Evolutionary conservation across 495 filamentous ascomycete species (phyloP).

Genomic region (Collariella sp.): DNA sequence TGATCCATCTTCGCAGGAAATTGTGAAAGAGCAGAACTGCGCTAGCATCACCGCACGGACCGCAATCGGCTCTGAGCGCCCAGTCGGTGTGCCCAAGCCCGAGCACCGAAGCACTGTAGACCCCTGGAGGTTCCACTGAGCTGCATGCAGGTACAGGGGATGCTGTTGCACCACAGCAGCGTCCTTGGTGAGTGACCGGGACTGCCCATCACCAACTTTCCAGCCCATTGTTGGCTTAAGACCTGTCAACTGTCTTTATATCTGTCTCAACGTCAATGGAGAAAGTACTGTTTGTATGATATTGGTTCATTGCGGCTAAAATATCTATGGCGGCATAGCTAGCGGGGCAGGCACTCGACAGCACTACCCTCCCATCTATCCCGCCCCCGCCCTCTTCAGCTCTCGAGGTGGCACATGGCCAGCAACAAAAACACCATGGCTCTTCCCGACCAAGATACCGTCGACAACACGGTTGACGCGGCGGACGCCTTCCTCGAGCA

Average conservation of each 20-base stretch:
- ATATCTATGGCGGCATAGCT: too few relatives aligned
- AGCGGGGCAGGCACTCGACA: too few relatives aligned
- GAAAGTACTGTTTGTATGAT: too few relatives aligned
- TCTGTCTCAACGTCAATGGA: too few relatives aligned
- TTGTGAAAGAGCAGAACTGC: background rate
- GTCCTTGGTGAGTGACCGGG: too few relatives aligned
- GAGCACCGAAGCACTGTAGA: background rate
- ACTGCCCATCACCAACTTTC: background rate
- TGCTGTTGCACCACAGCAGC: background rate
- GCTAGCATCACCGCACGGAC: slow-evolving; percentile 3
- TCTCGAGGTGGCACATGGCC: background rate
- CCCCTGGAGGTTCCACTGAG: background rate
- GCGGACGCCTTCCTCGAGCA: slow-evolving; percentile 55
- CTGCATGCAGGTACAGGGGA: background rate
- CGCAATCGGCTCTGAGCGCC: background rate
- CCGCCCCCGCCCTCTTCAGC: background rate
- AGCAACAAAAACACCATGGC: background rate
- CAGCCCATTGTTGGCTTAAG: background rate
- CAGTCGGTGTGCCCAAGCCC: background rate
- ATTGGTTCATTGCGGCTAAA: too few relatives aligned
- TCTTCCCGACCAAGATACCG: background rate
- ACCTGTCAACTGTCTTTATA: too few relatives aligned
- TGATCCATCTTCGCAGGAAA: background rate
- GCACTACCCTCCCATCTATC: too few relatives aligned
- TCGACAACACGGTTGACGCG: background rate